Percentiles rank a stretch among this genome's conserved stretches.
Evolutionary conservation across 306 rosid species (phyloP).

Genomic region (Lablab purpureus): DNA sequence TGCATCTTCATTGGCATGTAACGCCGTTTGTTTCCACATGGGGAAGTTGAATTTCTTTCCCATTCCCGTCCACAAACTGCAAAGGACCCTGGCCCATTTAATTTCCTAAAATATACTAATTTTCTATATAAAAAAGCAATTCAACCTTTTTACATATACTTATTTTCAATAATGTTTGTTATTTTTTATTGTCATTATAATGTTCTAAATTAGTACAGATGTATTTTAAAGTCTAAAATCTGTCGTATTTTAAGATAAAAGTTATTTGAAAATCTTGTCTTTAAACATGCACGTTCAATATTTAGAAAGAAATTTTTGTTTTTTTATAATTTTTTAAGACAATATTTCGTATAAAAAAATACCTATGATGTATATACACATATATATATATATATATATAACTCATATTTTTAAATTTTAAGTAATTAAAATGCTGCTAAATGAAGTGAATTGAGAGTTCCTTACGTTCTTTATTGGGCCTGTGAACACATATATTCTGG

Average conservation of each 20-base stretch:
- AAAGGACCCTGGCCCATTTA: conserved; percentile 21
- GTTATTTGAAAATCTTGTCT: too few species aligned
- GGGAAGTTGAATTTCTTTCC: conserved; percentile 48
- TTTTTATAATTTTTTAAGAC: too few species aligned
- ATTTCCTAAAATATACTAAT: not conserved
- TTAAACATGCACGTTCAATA: too few species aligned
- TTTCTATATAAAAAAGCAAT: not conserved
- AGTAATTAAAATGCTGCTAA: too few species aligned
- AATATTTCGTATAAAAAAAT: too few species aligned
- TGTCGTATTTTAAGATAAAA: not conserved
- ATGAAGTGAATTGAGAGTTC: too few species aligned
- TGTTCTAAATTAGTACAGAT: not conserved
- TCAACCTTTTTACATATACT: not conserved
- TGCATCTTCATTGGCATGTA: conserved; percentile 63
- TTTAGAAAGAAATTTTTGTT: too few species aligned
- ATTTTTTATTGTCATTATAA: not conserved
- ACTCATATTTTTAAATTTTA: too few species aligned
- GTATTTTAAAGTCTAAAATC: not conserved
- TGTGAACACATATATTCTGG: not conserved
- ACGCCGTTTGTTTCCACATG: conserved; percentile 48
- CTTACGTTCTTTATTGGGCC: not conserved
- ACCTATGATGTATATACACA: too few species aligned
- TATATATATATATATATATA: too few species aligned
- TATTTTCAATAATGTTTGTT: not conserved
- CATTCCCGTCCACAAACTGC: conserved; percentile 65